A percentile compares a stretch with the other conserved stretches of the same genome.
Conservation (phyloP, 2,329 filamentous ascomycete genomes). For the Pestalotiopsis sp. region DNA sequence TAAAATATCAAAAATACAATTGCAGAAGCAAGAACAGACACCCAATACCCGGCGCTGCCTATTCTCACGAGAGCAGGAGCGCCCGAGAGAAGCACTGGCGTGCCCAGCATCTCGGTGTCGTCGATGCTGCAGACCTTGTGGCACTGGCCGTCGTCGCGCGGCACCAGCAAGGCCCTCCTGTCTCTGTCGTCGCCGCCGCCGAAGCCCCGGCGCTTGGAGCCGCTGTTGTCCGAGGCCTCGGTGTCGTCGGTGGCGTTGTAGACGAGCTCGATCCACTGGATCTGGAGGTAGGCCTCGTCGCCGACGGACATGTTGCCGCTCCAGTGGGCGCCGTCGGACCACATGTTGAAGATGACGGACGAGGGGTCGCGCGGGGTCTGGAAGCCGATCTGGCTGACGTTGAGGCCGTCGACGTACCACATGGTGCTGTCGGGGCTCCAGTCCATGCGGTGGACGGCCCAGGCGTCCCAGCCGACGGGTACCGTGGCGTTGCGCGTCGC, state of each 20-base stretch:
- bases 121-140: constrained; percentile 34
- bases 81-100: constrained; percentile 29
- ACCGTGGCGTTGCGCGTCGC: constrained; percentile 47
- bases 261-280: constrained; percentile 64
- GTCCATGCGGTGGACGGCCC: constrained; percentile 60
- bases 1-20: background rate
- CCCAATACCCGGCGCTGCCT: background rate
- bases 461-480: constrained; percentile 50
- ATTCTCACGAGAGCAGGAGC: background rate
- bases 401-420: constrained; percentile 56
- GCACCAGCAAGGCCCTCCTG: background rate
- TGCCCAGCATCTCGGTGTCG: constrained; percentile 31
- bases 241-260: constrained; percentile 43
- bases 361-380: constrained; percentile 53
- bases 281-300: constrained; percentile 53
- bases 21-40: background rate
- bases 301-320: constrained; percentile 56
- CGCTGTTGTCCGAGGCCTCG: constrained; percentile 7
- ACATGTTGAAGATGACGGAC: constrained; percentile 58
- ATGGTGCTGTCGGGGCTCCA: constrained; percentile 55
- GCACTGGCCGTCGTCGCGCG: constrained; percentile 13
- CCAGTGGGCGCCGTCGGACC: constrained; percentile 62
- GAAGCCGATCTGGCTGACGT: constrained; percentile 51
- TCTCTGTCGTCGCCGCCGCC: constrained; percentile 6
- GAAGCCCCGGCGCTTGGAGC: background rate